Conservation (phyloP, 176 grass and related monocot genomes). For the Cymbopogon citratus region DNA sequence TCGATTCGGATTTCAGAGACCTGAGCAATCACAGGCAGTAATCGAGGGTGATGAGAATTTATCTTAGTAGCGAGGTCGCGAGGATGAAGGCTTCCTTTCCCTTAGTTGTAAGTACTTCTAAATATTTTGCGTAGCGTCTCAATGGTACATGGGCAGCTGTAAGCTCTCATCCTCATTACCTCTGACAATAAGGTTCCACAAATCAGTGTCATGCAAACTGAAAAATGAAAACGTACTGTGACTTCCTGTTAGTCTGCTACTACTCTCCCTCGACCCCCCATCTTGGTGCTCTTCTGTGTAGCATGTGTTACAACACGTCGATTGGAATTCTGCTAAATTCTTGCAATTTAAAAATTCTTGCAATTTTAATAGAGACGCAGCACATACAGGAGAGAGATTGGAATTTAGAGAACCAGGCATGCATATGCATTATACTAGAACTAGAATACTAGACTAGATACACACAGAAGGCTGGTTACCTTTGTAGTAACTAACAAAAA, state of each 20-base stretch:
- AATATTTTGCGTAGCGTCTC: neutral
- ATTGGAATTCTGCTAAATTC: constrained; percentile 34
- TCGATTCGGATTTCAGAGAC: too few relatives aligned
- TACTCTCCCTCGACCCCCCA: neutral
- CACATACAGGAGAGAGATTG: constrained; percentile 1
- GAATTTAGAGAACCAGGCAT: neutral
- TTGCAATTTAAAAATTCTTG: constrained; percentile 16
- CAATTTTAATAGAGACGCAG: neutral
- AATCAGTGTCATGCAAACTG: neutral
- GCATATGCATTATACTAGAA: constrained; percentile 7
- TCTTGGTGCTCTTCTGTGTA: neutral
- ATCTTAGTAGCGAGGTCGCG: neutral
- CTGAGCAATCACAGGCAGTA: neutral
- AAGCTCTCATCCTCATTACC: neutral
- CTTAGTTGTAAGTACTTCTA: neutral
- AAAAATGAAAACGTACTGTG: neutral
- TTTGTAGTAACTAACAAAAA: constrained; percentile 23
- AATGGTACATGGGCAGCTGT: neutral
- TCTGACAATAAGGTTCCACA: neutral
- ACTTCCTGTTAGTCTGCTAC: too few relatives aligned
- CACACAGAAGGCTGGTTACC: neutral
- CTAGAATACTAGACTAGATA: constrained; percentile 18
- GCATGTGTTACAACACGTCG: neutral
- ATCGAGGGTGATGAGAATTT: neutral
- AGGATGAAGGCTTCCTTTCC: neutral